Base-by-base conservation (phyloP, 2,329 filamentous ascomycete species). In the Cercospora sojina region DNA sequence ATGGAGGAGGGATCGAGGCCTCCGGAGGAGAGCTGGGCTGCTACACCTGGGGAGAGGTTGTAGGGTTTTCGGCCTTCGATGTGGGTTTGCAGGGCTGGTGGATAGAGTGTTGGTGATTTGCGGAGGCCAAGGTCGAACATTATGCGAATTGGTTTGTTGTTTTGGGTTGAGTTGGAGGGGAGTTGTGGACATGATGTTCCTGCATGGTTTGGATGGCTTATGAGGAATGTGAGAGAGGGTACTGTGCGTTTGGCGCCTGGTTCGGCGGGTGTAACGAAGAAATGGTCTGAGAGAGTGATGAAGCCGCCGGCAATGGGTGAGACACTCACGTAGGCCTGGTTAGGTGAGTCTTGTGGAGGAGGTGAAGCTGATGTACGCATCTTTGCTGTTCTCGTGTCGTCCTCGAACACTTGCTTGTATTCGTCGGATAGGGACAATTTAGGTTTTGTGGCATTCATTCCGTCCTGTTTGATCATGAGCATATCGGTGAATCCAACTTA, bases 111-210 rank as follows among this genome's bases (percentile, higher is more conserved):
- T 12, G 81, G 69, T 31, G 83, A 77, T 53, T 81, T 79, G 61
- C 84, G 82, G 20, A 86, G 75, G 8, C 85, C 84, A 8, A 87
- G 80, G 70, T 87, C 85, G 73, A 86, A 87, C 67, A 87, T 74
- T 7, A 86, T 76, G 73, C 64, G 77, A 75, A 67, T 73, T 18
- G 61, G 76, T 66, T 71, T 77, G 7, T 57, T 58, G 5, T 67
- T 23, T 43, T 64, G 18, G 51, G 60, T 23, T 55, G 64, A 69
- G 47, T 23, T 29, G 18, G 61, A 51, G 6, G 66, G 35, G 3
- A 64, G 18, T 4, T 57, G 16, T 32, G n/a, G 29, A 29, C 31
- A 57, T 35, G 53, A 57, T 12, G 53, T 57, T 35, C 29, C 31
- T 27, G 67, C 53, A 8, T 63, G 67, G 4, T 80, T 76, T 1